Base-by-base conservation (phyloP, 169 alveolate genomes). In the Plasmodium gonderi region DNA sequence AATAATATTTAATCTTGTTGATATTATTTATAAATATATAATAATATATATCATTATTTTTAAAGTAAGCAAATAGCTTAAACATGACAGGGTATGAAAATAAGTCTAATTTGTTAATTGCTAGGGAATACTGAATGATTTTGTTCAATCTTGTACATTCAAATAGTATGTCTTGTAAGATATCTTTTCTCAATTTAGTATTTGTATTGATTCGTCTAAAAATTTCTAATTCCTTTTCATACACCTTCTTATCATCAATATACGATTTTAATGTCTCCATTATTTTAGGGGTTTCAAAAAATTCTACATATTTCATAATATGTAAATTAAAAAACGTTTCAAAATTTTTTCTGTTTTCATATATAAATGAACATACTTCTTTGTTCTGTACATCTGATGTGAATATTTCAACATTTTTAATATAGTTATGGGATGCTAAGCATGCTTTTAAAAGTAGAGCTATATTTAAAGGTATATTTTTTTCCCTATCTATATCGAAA, bases 371-470 rank as follows among this genome's bases (percentile, higher is more conserved):
- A 29, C 92, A 82, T 4, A 82, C 26, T 45, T 82, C 78, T 72
- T 82, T 69, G 65, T 82, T 82, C 64, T 82, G 29, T 1, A 82
- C 82, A 12, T 82, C 33, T 6, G 83, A 69, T 12, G 92, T 82
- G 64, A 47, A 82, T 23, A 82, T 82, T 60, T 82, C 92, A 3
- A 82, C 77, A 82, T 82, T 82, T 69, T 82, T 82, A 36, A 82
- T 82, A 14, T 82, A 82, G 29, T 69, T 82, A 60, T 82, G 82
- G 42, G 92, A 82, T 20, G 92, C 92, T 36, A 82, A 42, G 20
- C 92, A 82, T 9, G 92, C 92, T 75, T 82, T 82, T 82, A 82
- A 45, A 29, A 82, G 77, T 49, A 82, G 77, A 60, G 92, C 36
- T n/a, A 82, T 82, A 47, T 82, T 82, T 49, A 82, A 49, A 3